A percentile compares a stretch with the other conserved stretches of the same genome.
Evolutionary conservation across 257 asterid species (phyloP).

Genomic region (Oldenlandia corymbosa): DNA sequence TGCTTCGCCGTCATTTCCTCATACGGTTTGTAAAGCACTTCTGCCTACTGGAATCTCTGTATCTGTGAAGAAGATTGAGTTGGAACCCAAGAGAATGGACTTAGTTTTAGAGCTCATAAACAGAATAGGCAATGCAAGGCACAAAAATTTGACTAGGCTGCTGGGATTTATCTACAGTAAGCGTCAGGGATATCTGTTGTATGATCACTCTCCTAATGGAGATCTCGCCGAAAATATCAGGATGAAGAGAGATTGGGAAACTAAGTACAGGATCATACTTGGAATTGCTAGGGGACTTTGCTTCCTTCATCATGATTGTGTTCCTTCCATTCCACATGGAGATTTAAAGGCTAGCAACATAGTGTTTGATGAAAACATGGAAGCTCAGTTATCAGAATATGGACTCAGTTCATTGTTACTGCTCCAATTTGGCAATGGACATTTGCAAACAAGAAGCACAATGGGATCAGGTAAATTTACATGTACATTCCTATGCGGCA

Average conservation of each 20-base stretch:
- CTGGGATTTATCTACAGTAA: conserved; percentile 69
- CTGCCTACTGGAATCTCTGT: conserved; percentile 81
- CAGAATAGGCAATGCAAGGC: conserved; percentile 70
- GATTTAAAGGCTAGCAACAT: conserved; percentile 56
- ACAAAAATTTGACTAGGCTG: conserved; percentile 64
- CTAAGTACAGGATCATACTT: conserved; percentile 45
- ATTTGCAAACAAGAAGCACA: conserved; percentile 19
- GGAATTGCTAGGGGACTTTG: conserved; percentile 70
- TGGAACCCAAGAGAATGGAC: conserved; percentile 46
- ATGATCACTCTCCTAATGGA: conserved; percentile 70
- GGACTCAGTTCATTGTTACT: conserved; percentile 52
- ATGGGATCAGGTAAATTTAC: conserved; percentile 50
- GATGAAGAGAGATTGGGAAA: conserved; percentile 54
- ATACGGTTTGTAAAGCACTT: conserved; percentile 57
- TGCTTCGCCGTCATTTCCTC: conserved; percentile 24
- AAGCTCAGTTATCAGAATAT: conserved; percentile 71
- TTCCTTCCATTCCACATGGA: conserved; percentile 83
- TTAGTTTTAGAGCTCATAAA: conserved; percentile 31
- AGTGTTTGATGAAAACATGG: conserved; percentile 80
- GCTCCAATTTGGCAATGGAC: conserved; percentile 28
- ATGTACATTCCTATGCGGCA: background rate
- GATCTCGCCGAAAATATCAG: conserved; percentile 54
- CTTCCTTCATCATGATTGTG: conserved; percentile 76
- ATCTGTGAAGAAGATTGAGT: conserved; percentile 68
- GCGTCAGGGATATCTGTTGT: conserved; percentile 60